These are phyloP conservation scores for Ophiosphaerella korrae DNA, from an alignment of 2,329 filamentous ascomycete genomes.

Conservation along the genomic window DNA sequence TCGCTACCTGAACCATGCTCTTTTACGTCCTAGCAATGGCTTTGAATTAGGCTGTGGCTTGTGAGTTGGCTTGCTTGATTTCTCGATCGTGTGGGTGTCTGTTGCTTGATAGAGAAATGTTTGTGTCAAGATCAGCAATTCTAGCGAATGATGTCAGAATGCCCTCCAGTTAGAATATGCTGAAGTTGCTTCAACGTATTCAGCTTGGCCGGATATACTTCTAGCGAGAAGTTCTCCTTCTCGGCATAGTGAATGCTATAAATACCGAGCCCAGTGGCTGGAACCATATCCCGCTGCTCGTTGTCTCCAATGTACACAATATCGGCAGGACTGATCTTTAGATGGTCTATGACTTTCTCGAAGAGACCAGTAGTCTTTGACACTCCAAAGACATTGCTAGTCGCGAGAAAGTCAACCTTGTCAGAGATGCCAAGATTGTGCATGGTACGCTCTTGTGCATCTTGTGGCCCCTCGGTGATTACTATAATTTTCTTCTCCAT, in stretches of 20 bases:
- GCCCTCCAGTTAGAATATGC: too few species aligned
- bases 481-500: conserved; percentile 50
- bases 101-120: too few species aligned
- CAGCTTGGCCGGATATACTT: too few species aligned
- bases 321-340: conserved; percentile 3
- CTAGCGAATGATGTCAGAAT: too few species aligned
- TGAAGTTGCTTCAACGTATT: too few species aligned
- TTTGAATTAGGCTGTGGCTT: too few species aligned
- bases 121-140: too few species aligned
- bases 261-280: conserved; percentile 1
- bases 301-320: conserved; percentile 20
- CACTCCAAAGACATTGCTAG: conserved; percentile 39
- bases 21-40: too few species aligned
- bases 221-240: too few species aligned
- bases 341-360: background rate
- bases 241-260: too few species aligned
- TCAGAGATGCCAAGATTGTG: conserved; percentile 35
- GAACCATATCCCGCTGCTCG: conserved; percentile 15
- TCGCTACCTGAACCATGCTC: background rate
- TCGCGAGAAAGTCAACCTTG: conserved; percentile 40
- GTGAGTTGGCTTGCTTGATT: too few species aligned
- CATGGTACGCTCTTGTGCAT: conserved; percentile 54
- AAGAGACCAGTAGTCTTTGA: conserved; percentile 38
- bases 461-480: conserved; percentile 56
- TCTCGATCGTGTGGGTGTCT: too few species aligned